Conservation (phyloP, 2,329 filamentous ascomycete species). For the Hymenoscyphus scutula region DNA sequence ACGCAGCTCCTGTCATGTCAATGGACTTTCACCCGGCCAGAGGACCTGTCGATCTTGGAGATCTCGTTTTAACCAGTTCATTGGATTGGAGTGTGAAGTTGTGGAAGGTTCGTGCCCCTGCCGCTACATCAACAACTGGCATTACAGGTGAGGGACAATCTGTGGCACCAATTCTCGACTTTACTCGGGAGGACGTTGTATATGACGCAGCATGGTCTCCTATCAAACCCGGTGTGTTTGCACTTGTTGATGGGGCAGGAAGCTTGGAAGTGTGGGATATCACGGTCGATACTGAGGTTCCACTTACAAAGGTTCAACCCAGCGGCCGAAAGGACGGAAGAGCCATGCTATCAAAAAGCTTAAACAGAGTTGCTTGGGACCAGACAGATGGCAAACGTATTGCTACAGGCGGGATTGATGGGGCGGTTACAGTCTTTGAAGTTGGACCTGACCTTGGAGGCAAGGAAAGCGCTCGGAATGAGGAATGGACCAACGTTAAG, state of each 20-base stretch:
- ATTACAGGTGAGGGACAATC: constrained; percentile 46
- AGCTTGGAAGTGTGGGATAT: constrained; percentile 95
- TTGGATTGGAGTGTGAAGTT: constrained; percentile 97
- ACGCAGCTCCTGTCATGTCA: constrained; percentile 92
- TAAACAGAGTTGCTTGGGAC: constrained; percentile 97
- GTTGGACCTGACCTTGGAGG: constrained; percentile 80
- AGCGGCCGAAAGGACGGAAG: constrained; percentile 62
- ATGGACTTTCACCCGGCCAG: constrained; percentile 92
- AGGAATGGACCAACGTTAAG: constrained; percentile 94
- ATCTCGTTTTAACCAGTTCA: constrained; percentile 86
- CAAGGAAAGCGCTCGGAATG: constrained; percentile 76
- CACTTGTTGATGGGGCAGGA: constrained; percentile 88
- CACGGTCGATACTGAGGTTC: constrained; percentile 87
- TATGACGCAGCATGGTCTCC: constrained; percentile 97
- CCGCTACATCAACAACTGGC: constrained; percentile 61
- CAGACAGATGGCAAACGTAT: constrained; percentile 80
- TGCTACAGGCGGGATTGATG: constrained; percentile 89
- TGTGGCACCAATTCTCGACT: constrained; percentile 78
- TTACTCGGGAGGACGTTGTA: constrained; percentile 91
- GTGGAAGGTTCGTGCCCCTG: constrained; percentile 87
- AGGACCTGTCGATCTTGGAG: constrained; percentile 90
- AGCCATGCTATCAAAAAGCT: constrained; percentile 74
- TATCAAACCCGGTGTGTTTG: constrained; percentile 89
- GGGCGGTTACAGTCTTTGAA: constrained; percentile 88
- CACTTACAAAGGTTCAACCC: constrained; percentile 76